Evolutionary conservation across 1,284 basidiomycete genomes (phyloP), one percentile per base, ranked within the genome.

Genomic region (Trametes hirsuta): DNA sequence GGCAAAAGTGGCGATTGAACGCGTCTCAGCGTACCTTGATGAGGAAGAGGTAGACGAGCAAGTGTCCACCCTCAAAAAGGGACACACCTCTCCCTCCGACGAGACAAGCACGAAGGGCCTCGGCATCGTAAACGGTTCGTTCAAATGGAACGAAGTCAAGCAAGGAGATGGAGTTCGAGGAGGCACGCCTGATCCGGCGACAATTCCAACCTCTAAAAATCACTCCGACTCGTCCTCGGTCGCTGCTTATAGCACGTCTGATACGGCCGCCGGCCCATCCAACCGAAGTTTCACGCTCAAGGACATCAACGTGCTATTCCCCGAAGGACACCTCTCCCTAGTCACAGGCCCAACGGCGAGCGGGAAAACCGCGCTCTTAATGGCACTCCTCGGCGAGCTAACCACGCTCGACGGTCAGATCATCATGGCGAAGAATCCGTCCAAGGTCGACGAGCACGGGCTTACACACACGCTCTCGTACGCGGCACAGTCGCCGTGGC

Each of bases 401-500:
- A 87, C 84, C 0, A 69, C 79, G 11, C 66, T 81, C 4, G 74
- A 75, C 6, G 85, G 85, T 0, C 72, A 73, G n/a, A 75, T 88
- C 56, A 75, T 87, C 63, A 81, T 93, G 74, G 82, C 84, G 14
- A 94, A 94, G 70, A 76, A 87, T 53, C 72, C 81, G 2, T 77
- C 79, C 11, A 77, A 76, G 40, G 77, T 90, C 4, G 85, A 92
- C 72, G 78, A 81, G 22, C 76, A 85, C 24, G 87, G 89, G 0
- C 74, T 90, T 35, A 83, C 84, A 68, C 88, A 94, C 66, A 79
- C 87, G 6, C 86, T 95, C 34, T 92, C 94, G 1, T 97, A 95
- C 65, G 83, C 84, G 45, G 86, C 93, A 0, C 95, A 97, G 74
- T 84, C 87, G 0, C 88, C 94, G 0, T 97, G 93, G 94, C 79